Percentiles rank a stretch among this genome's conserved stretches.
phyloP scores from a whole-genome alignment of 352 stramenopile species.

The Pythium monospermum region DNA sequence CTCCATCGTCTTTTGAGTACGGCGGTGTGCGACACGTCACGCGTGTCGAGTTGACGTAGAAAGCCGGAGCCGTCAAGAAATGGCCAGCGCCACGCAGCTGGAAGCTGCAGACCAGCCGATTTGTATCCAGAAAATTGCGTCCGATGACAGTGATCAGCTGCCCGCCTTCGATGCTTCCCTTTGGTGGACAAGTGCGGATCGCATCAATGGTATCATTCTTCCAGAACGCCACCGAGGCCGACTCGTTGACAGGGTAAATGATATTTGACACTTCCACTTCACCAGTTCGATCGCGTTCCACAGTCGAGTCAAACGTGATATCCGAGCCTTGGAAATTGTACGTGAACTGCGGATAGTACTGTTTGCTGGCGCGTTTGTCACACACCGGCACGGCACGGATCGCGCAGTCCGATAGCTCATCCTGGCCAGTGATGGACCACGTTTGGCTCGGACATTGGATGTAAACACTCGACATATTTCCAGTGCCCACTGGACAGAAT shows the following conservation, averaged over 20 bases:
- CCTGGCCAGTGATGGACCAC: conserved; percentile 72
- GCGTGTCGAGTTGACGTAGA: conserved; percentile 80
- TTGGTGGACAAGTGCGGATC: conserved; percentile 80
- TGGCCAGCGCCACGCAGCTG: conserved; percentile 24
- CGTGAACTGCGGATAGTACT: conserved; percentile 76
- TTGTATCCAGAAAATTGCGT: conserved; percentile 90
- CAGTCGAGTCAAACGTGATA: conserved; percentile 65
- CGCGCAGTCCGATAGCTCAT: conserved; percentile 84
- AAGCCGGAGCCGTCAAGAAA: conserved; percentile 34
- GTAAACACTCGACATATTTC: conserved; percentile 74
- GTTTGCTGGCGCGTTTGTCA: conserved; percentile 85
- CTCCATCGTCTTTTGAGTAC: conserved; percentile 32
- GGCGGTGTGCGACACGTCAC: conserved; percentile 73
- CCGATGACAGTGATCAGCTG: conserved; percentile 90
- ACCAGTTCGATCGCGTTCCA: conserved; percentile 59
- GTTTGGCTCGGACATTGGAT: conserved; percentile 90
- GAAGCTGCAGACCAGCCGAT: conserved; percentile 85
- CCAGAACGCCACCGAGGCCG: conserved; percentile 77
- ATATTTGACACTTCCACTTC: conserved; percentile 89
- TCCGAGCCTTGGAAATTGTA: conserved; percentile 58
- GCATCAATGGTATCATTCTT: conserved; percentile 95
- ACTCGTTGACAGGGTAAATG: conserved; percentile 91
- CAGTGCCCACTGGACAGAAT: conserved; percentile 91
- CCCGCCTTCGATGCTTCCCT: conserved; percentile 31
- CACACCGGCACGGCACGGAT: conserved; percentile 90